Conservation (phyloP, 2,329 filamentous ascomycete species). For the Diaporthe citri region DNA sequence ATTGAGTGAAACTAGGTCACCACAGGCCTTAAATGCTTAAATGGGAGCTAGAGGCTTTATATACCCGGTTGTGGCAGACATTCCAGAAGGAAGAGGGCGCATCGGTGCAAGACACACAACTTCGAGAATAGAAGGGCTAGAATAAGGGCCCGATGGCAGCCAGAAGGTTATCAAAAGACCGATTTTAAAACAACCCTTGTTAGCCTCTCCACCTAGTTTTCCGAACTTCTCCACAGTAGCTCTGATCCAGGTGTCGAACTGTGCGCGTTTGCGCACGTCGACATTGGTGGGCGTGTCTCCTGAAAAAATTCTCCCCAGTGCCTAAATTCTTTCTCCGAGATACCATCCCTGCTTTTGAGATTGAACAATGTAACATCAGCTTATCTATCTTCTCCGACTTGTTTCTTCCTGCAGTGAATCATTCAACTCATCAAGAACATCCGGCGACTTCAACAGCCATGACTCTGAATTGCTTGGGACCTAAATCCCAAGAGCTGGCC, state of each 20-base stretch:
- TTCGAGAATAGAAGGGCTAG: background rate
- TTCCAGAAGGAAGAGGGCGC: too few relatives aligned
- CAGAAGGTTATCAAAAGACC: background rate
- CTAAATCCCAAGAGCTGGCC: background rate
- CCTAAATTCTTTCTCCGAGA: background rate
- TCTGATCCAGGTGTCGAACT: background rate
- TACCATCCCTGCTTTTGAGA: too few relatives aligned
- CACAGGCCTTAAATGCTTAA: too few relatives aligned
- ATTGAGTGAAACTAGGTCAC: too few relatives aligned
- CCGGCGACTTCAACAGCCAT: background rate
- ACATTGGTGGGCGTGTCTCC: background rate
- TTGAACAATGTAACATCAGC: background rate
- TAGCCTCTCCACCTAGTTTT: background rate
- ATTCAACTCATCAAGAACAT: background rate
- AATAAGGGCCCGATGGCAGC: background rate
- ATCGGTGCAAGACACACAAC: background rate
- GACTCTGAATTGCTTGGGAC: background rate
- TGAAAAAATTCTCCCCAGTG: background rate
- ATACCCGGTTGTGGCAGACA: too few relatives aligned
- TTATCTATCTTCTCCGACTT: background rate
- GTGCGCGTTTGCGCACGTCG: background rate
- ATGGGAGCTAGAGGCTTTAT: too few relatives aligned
- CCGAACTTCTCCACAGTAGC: background rate
- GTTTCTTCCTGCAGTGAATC: background rate
- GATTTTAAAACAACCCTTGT: background rate